Base-by-base conservation (phyloP, 225 moss, liverwort and hornwort species). In the Takakia lepidozioides region DNA sequence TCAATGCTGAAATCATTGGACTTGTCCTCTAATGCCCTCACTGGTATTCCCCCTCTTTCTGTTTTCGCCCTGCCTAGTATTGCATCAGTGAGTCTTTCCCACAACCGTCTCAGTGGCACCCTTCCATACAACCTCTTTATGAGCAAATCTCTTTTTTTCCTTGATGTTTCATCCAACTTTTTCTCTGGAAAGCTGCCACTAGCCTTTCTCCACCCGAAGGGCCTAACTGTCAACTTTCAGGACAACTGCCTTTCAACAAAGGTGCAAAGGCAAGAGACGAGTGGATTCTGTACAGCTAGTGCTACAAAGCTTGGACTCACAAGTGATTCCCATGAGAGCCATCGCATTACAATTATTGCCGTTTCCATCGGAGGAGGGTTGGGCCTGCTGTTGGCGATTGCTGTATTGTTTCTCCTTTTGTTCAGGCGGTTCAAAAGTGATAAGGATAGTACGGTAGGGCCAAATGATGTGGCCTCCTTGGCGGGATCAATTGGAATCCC, bases 121-220 rank as follows among this genome's bases (percentile, higher is more conserved):
- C 58, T 98, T 14, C 73, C 75, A 11, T 5, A 5, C 10, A 76
- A 82, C 57, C 54, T 98, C 40, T 60, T 52, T 0, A 10, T 98
- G 43, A 61, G 74, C 56, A 72, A 40, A 3, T 64, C 70, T 2
- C 55, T 98, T 5, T 32, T 63, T 0, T 47, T 29, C 14, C 49
- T 98, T n/a, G 95, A 98, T 52, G 46, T 98, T 13, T 98, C 95
- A 8, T 65, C 57, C 21, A 98, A 98, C 61, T 76, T 80, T 62
- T 57, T 98, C 49, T 51, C 69, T 0, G 91, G 95, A 2, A 3
- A 46, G 15, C 58, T 74, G 7, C 95, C 95, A 5, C 26, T 19
- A 1, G 61, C 62, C 4, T 64, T 98, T 18, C 29, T 69, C 1
- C 27, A 52, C 2, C 27, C 71, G 3, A 60, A 46, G 16, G 68